Evolutionary conservation across 495 filamentous ascomycete genomes (phyloP).

Genomic region (Barbatosphaeria neglecta): DNA sequence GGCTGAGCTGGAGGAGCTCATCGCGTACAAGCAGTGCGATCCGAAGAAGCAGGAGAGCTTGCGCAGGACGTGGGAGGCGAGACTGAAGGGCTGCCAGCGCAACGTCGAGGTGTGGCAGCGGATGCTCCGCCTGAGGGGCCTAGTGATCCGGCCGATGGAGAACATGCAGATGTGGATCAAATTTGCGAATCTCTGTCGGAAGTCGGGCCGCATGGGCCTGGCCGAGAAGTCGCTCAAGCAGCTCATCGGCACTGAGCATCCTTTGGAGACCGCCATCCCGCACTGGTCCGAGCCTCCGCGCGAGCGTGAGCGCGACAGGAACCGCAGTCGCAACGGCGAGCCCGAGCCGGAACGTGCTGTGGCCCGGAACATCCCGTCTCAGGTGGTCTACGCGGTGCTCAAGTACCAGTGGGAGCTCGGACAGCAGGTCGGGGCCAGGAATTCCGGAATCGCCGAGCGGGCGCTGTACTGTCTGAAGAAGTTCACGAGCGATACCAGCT

Average conservation of each 20-base stretch:
- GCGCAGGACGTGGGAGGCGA: slow-evolving; percentile 87
- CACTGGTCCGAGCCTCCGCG: slow-evolving; percentile 40
- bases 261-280: slow-evolving; percentile 46
- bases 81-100: slow-evolving; percentile 86
- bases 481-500: slow-evolving; percentile 69
- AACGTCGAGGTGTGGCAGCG: slow-evolving; percentile 98
- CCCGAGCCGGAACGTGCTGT: not conserved
- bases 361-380: slow-evolving; percentile 45
- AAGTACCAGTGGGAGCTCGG: slow-evolving; percentile 89
- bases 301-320: slow-evolving; percentile 12
- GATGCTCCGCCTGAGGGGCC: slow-evolving; percentile 86
- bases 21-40: slow-evolving; percentile 86
- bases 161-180: slow-evolving; percentile 99
- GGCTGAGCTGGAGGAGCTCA: slow-evolving; percentile 95
- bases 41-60: slow-evolving; percentile 84
- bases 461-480: slow-evolving; percentile 68
- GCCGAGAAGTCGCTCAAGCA: slow-evolving; percentile 90
- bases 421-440: slow-evolving; percentile 32
- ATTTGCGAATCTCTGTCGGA: slow-evolving; percentile 93
- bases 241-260: slow-evolving; percentile 47
- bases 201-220: slow-evolving; percentile 87
- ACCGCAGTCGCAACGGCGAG: not conserved
- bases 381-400: slow-evolving; percentile 80
- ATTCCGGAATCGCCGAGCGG: slow-evolving; percentile 34
- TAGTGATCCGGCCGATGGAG: slow-evolving; percentile 81